Base-by-base conservation (phyloP, 2,329 filamentous ascomycete species). In the Fonsecaea multimorphosa region DNA sequence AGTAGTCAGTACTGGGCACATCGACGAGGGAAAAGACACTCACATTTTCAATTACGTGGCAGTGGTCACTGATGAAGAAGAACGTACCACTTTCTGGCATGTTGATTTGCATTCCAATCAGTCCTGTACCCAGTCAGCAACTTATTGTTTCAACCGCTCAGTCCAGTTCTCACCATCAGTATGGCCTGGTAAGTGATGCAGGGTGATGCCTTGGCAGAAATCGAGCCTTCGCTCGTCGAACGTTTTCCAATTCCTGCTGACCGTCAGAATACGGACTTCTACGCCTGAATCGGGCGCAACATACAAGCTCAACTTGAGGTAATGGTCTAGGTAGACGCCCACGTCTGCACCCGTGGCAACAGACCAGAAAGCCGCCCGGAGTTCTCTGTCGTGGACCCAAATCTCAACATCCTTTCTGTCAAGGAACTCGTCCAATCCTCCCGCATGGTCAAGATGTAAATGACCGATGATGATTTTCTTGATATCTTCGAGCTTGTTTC, bases 401-500 rank as follows among this genome's bases (percentile, higher is more conserved):
- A 72, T 68, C 29, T 69, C 66, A 32, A 72, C 66, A 44, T 71
- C 69, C 29, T 69, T 69, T 29, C 58, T 54, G 44, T 70, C 67
- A 19, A 72, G 36, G 57, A 72, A 72, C 49, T 66, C 60, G 52
- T 72, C 70, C 36, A 72, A 53, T 3, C 70, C 70, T 11, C 70
- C 70, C 7, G 69, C 70, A 61, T 72, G 70, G 58, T 72, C 69
- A 19, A 72, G 64, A 52, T 72, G 70, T 34, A 72, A 52, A 64
- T 72, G 70, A 16, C 70, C 70, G 32, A 72, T 71, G 38, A 72
- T 72, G 61, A 72, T 70, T 56, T 70, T 71, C 68, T 72, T 71
- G 62, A 72, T 67, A 40, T 72, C 68, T 38, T 72, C 69, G 34
- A 72, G 57, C 58, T 72, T 71, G 58, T 72, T 69, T 44, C 70